phyloP scores from a whole-genome alignment of 2,329 filamentous ascomycete species.

The Aspergillus latus region DNA sequence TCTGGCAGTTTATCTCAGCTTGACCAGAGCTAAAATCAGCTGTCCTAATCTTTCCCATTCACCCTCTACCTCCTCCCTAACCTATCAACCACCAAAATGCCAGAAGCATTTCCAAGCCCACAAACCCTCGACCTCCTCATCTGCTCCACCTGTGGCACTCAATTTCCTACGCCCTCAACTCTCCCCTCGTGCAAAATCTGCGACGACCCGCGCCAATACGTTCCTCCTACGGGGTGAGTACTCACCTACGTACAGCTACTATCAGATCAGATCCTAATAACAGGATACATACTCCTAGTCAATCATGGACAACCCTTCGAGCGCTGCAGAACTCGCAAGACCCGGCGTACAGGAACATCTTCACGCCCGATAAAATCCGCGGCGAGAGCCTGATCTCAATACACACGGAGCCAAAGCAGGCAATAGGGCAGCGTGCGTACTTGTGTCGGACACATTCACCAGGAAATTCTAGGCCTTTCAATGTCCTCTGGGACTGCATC shows the following conservation, averaged over 20 bases:
- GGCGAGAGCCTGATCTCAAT: conserved; percentile 25
- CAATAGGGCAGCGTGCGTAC: conserved; percentile 73
- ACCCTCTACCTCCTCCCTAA: not conserved
- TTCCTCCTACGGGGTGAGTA: conserved; percentile 28
- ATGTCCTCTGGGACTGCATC: conserved; percentile 78
- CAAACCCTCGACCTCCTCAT: conserved; percentile 24
- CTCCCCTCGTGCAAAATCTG: conserved; percentile 31
- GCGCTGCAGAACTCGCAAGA: conserved; percentile 21
- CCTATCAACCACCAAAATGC: conserved; percentile 12
- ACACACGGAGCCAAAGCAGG: conserved; percentile 56
- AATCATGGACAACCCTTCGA: conserved; percentile 33
- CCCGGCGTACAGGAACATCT: conserved; percentile 23
- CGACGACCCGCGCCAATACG: conserved; percentile 34
- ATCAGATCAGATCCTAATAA: too few relatives aligned
- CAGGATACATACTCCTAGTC: conserved; percentile 10
- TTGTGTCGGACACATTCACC: conserved; percentile 52
- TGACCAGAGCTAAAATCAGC: not conserved
- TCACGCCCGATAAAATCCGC: conserved; percentile 20
- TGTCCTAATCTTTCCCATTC: not conserved
- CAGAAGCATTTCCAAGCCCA: not conserved
- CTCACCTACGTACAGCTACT: too few relatives aligned
- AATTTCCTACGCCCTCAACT: conserved; percentile 21
- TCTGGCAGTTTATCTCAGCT: not conserved
- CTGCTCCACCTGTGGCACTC: conserved; percentile 30
- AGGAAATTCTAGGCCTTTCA: conserved; percentile 49